Evolutionary conservation across 306 rosid species (phyloP), one percentile per base, ranked within the genome.

Genomic region (Nissolia schottii): DNA sequence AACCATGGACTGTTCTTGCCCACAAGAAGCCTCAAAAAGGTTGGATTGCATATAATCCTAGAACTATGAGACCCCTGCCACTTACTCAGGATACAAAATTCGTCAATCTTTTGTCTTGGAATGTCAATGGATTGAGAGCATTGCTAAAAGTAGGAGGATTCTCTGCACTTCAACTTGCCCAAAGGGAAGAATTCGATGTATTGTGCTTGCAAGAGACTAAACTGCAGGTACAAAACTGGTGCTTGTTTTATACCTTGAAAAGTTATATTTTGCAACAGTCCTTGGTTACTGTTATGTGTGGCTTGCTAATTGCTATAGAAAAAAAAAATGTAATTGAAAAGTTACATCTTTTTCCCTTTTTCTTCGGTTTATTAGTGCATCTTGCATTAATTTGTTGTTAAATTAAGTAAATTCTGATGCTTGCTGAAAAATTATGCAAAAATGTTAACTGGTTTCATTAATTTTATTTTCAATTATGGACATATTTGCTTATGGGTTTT

Each of bases 191-290:
- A 76, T 89, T 91, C 57, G 98, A 94, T 71, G 73, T 94, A 13
- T 63, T 94, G 75, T 94, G 98, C 83, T 85, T 91, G 89, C 98
- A 94, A 71, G 97, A 94, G 81, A 94, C 98, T 81, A 94, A 94
- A 86, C 74, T 91, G 70, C 97, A 93, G 98, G 98, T 84, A 81
- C 32, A 77, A 25, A 67, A 54, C 77, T 38, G 72, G 48, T 66
- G 41, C 57, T 8, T 38, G 9, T 65, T 80, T 46, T 73, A 22
- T 55, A 31, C 65, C 50, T 65, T 53, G 2, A 53, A 64, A 35
- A 23, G 14, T 13, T 19, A 28, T 53, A 45, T 56, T 68, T 82
- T 68, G 20, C 10, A 3, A 24, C 16, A 28, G 45, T 64, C 34
- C 60, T 16, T 35, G 15, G 32, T 27, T 63, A 64, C 62, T 55